Percentiles rank a stretch among this genome's conserved stretches.
Evolutionary conservation across 768 basidiomycete genomes (phyloP).

Genomic region (Phanerodontia chrysosporium): DNA sequence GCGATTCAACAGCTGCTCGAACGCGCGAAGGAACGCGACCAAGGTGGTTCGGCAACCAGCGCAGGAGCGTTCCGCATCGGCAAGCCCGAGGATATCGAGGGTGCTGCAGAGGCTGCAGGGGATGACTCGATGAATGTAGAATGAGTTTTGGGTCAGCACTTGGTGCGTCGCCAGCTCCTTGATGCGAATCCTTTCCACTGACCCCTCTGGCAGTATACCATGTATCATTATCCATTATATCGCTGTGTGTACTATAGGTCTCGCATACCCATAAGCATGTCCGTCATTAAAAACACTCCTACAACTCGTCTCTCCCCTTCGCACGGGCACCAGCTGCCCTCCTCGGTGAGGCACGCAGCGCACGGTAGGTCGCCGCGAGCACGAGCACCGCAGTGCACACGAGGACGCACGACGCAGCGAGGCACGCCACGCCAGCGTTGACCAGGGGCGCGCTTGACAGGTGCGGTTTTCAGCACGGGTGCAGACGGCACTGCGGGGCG

Average conservation of each 20-base stretch:
- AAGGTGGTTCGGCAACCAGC: slow-evolving; percentile 4
- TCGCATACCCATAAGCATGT: not conserved
- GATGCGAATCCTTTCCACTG: not conserved
- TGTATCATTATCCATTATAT: not conserved
- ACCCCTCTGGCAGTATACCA: not conserved
- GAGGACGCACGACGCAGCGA: not conserved
- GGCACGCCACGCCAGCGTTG: not conserved
- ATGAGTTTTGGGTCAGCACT: not conserved
- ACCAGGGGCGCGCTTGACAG: not conserved
- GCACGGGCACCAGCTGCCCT: not conserved
- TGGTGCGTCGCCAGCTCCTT: not conserved
- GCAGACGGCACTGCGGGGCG: not conserved
- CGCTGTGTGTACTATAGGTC: not conserved
- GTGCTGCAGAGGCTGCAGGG: not conserved
- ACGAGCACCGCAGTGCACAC: not conserved
- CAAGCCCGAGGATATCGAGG: not conserved
- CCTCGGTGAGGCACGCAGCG: not conserved
- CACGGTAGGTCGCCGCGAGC: not conserved
- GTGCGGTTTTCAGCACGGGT: not conserved
- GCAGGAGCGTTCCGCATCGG: not conserved
- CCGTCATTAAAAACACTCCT: too few relatives aligned
- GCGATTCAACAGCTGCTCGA: slow-evolving; percentile 53
- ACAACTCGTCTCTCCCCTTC: not conserved
- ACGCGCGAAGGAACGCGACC: slow-evolving; percentile 22
- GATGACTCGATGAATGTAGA: not conserved